A percentile compares a stretch with the other conserved stretches of the same genome.
These are phyloP conservation scores for Ascoidea tarda DNA, from an alignment of 805 yeast species.

Conservation along the genomic window DNA sequence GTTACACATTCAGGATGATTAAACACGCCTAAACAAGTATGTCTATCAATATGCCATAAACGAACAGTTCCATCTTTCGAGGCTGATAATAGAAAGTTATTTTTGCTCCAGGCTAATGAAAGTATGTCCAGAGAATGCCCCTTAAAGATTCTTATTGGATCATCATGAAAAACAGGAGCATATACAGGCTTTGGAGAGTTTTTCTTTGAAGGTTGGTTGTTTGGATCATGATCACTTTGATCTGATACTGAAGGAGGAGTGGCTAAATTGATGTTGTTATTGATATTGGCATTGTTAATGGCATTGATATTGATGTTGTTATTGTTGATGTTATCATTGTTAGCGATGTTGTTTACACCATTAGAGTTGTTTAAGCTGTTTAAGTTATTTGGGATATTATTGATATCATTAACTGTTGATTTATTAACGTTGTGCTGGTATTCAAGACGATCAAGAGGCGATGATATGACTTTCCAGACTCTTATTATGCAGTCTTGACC, in stretches of 20 bases:
- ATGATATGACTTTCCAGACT: conserved; percentile 69
- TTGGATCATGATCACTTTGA: not conserved
- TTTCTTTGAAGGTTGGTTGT: conserved; percentile 1
- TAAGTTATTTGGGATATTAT: too few species aligned
- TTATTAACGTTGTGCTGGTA: conserved; percentile 13
- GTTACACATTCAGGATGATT: conserved; percentile 75
- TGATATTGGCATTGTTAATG: conserved; percentile 2
- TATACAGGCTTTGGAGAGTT: conserved; percentile 15
- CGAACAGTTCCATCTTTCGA: conserved; percentile 77
- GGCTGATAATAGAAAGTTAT: conserved; percentile 64
- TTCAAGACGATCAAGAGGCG: conserved; percentile 54
- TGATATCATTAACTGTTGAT: not conserved
- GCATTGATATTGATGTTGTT: not conserved
- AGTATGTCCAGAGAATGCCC: conserved; percentile 64
- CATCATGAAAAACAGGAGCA: conserved; percentile 70
- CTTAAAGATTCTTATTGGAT: conserved; percentile 41
- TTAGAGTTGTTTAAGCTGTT: not conserved
- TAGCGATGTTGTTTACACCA: conserved; percentile 6
- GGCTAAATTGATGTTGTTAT: not conserved
- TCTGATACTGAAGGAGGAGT: not conserved
- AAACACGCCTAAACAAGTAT: conserved; percentile 47
- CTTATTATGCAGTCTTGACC: conserved; percentile 59
- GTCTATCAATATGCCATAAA: conserved; percentile 73
- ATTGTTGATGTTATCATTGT: conserved; percentile 5
- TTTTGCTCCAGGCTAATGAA: conserved; percentile 80